phyloP scores from a whole-genome alignment of 2,329 filamentous ascomycete genomes.

The Fonsecaea monophora region DNA sequence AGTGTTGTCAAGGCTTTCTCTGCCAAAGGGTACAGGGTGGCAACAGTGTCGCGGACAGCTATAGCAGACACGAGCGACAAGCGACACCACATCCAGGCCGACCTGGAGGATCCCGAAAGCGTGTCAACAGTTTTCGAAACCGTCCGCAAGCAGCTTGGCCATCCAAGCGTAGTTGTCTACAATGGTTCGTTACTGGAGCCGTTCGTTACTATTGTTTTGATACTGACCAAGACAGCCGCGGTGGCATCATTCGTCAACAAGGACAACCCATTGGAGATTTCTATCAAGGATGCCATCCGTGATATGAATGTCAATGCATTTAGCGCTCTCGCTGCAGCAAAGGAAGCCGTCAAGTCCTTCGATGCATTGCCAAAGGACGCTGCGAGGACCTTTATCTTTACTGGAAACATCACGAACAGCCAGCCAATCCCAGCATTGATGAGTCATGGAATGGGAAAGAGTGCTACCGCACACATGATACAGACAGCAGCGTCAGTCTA shows the following conservation, averaged over 20 bases:
- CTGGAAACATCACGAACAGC: constrained; percentile 48
- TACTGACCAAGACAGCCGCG: constrained; percentile 15
- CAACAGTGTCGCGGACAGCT: constrained; percentile 4
- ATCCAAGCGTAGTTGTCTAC: constrained; percentile 42
- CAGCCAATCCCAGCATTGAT: constrained; percentile 41
- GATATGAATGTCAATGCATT: constrained; percentile 47
- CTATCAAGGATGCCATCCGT: constrained; percentile 38
- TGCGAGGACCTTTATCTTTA: constrained; percentile 45
- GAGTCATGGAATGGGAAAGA: constrained; percentile 51
- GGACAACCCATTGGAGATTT: constrained; percentile 43
- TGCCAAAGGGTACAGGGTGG: constrained; percentile 36
- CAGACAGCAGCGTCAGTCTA: constrained; percentile 44
- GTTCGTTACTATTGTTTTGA: constrained; percentile 4
- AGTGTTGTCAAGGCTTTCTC: constrained; percentile 20
- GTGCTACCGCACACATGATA: constrained; percentile 47
- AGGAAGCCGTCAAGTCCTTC: constrained; percentile 48
- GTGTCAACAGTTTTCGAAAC: constrained; percentile 48
- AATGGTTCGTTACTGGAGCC: constrained; percentile 39
- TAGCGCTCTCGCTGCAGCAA: constrained; percentile 49
- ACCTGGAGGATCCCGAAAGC: constrained; percentile 45
- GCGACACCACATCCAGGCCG: constrained; percentile 43
- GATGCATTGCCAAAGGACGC: constrained; percentile 42
- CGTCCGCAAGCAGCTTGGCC: constrained; percentile 45
- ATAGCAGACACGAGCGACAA: constrained; percentile 12
- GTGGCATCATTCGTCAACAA: constrained; percentile 9